Percentiles rank a stretch among this genome's conserved stretches.
phyloP scores from a whole-genome alignment of 306 rosid genomes.

The Trichosanthes truncata region DNA sequence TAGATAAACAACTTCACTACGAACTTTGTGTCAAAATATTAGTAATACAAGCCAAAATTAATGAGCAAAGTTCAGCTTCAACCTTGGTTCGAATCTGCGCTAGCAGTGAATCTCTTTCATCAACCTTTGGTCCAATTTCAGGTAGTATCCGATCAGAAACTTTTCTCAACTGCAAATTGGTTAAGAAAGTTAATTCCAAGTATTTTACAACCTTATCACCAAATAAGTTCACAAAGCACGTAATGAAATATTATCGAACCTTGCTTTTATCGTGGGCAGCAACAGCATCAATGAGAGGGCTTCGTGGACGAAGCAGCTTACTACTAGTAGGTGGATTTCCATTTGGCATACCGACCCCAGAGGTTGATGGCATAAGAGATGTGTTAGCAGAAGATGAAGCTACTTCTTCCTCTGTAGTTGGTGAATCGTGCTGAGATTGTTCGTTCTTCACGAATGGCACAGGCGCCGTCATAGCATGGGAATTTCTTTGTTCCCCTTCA shows the following conservation, averaged over 20 bases:
- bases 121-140: slow-evolving; percentile 49
- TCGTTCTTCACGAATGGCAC: slow-evolving; percentile 21
- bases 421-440: slow-evolving; percentile 27
- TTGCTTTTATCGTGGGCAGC: slow-evolving; percentile 89
- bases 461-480: slow-evolving; percentile 18
- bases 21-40: not conserved
- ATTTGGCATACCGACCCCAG: slow-evolving; percentile 32
- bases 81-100: slow-evolving; percentile 92
- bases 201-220: slow-evolving; percentile 16
- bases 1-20: not conserved
- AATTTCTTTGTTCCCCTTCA: slow-evolving; percentile 29
- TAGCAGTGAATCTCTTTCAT: slow-evolving; percentile 69
- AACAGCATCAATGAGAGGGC: slow-evolving; percentile 63
- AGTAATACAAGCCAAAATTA: not conserved
- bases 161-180: slow-evolving; percentile 70
- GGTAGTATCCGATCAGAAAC: slow-evolving; percentile 66
- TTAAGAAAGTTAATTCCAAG: slow-evolving; percentile 14
- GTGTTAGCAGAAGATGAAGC: slow-evolving; percentile 26
- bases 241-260: slow-evolving; percentile 37
- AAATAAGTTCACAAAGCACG: slow-evolving; percentile 7
- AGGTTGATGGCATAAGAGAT: slow-evolving; percentile 19
- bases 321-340: slow-evolving; percentile 34
- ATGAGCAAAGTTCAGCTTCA: slow-evolving; percentile 10
- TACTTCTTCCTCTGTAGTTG: slow-evolving; percentile 33
- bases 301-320: slow-evolving; percentile 60